Conservation (phyloP, 164 flowering plant genomes). For the Dillenia turbinata region DNA sequence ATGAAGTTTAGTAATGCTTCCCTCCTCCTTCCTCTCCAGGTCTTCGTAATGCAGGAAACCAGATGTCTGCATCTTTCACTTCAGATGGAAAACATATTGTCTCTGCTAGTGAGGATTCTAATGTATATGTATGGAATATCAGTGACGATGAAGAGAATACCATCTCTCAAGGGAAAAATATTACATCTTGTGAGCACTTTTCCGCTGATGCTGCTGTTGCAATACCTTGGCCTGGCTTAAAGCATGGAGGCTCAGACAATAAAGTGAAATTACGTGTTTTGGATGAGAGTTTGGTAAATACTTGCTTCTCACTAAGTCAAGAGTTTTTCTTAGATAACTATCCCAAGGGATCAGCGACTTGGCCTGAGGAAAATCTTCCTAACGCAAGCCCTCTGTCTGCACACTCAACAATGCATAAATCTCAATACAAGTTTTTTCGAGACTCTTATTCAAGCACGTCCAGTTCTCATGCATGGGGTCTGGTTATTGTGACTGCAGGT, state of each 20-base stretch:
- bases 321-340: conserved; percentile 44
- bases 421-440: conserved; percentile 50
- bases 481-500: conserved; percentile 68
- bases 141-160: conserved; percentile 10
- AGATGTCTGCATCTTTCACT: conserved; percentile 41
- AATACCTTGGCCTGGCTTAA: conserved; percentile 58
- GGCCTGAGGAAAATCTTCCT: conserved; percentile 74
- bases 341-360: conserved; percentile 60
- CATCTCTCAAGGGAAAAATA: conserved; percentile 20
- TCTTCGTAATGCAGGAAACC: conserved; percentile 33
- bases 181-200: conserved; percentile 55
- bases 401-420: conserved; percentile 32
- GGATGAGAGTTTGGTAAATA: conserved; percentile 8
- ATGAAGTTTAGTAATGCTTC: background rate
- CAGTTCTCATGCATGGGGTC: conserved; percentile 61
- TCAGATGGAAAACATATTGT: conserved; percentile 64
- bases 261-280: conserved; percentile 8
- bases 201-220: conserved; percentile 53
- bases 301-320: conserved; percentile 30
- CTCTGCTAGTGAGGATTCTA: conserved; percentile 54
- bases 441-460: conserved; percentile 41
- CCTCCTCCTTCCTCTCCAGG: conserved; percentile 24
- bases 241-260: conserved; percentile 11
- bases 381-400: conserved; percentile 16
- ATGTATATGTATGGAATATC: conserved; percentile 55